Evolutionary conservation across 2,329 filamentous ascomycete genomes (phyloP).

Genomic region (Stemphylium beticola): DNA sequence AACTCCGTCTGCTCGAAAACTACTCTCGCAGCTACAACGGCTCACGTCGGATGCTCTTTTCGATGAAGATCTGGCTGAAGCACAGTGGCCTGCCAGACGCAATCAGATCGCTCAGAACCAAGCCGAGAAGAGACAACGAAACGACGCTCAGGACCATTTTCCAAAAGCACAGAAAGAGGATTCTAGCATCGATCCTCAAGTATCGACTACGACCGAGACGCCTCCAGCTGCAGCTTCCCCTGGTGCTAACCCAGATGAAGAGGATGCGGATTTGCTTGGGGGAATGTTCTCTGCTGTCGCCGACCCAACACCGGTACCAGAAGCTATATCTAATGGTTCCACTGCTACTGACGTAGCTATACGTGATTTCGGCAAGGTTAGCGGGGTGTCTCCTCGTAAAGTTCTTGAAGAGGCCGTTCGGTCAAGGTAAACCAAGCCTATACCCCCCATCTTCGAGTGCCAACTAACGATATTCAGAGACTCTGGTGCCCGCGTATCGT

Average conservation of each 20-base stretch:
- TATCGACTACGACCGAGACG: not conserved
- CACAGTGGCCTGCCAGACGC: conserved; percentile 53
- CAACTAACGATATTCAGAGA: conserved; percentile 61
- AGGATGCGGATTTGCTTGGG: conserved; percentile 63
- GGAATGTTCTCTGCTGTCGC: conserved; percentile 61
- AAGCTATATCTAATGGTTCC: conserved; percentile 16
- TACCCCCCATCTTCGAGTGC: not conserved
- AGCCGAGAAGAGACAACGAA: conserved; percentile 35
- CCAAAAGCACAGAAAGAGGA: not conserved
- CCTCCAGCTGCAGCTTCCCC: not conserved
- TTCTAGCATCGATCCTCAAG: not conserved
- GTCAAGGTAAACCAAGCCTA: conserved; percentile 63
- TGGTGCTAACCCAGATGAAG: conserved; percentile 49
- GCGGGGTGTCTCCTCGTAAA: conserved; percentile 75
- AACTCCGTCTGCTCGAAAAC: conserved; percentile 63
- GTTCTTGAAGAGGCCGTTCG: conserved; percentile 88
- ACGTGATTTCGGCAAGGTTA: conserved; percentile 83
- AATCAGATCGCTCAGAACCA: conserved; percentile 51
- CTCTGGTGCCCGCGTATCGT: conserved; percentile 69
- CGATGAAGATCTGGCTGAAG: conserved; percentile 55
- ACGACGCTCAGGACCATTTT: not conserved
- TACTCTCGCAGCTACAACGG: conserved; percentile 74
- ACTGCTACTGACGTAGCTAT: conserved; percentile 65
- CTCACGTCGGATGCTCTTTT: conserved; percentile 71
- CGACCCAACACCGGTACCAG: conserved; percentile 51